Base-by-base conservation (phyloP, 2,329 filamentous ascomycete species). In the Microdochium nivale region DNA sequence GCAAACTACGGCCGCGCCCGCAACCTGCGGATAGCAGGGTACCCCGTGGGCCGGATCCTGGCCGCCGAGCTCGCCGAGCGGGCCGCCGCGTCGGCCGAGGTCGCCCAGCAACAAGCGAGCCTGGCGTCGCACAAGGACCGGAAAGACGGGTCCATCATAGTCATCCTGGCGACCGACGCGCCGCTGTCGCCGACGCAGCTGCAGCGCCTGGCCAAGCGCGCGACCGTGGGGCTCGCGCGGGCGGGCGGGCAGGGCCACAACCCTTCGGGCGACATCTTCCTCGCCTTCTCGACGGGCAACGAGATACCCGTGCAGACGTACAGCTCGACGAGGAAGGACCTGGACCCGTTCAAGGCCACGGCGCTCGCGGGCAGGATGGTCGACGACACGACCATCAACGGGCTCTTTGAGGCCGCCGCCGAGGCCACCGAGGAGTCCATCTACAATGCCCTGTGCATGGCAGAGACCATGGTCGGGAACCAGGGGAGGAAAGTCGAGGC, bases 361-460 rank as follows among this genome's bases (percentile, higher is more conserved):
- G 54, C 67, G 5, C 32, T 70, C 47, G 53, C 60, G 0, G 67
- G 79, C 1, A 67, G 77, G 32, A 68, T 78, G 47, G 65, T 81
- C 2, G 77, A 83, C 56, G 80, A 84, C 57, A 67, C 74, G 49
- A 80, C 76, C 3, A 81, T 86, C 54, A 81, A 84, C 56, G 73
- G 74, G 0, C 63, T 84, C 52, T 81, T 87, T 53, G 76, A 83
- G 61, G 83, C 81, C 1, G 76, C 73, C 2, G 78, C 79, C 0
- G 83, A 87, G 59, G 78, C 77, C 0, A 80, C 80, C 0, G 82
- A 87, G 59, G 83, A 87, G 65, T 76, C 81, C 1, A 84, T 87
- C 51, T 78, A 83, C 55, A 87, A 87, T 60, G 75, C 77, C 0
- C 64, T 86, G 9, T 83, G 75, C 54, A 83, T 78, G 69, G 80